Evolutionary conservation across 1,284 basidiomycete species (phyloP).

Genomic region (Sphagnurus paluster): DNA sequence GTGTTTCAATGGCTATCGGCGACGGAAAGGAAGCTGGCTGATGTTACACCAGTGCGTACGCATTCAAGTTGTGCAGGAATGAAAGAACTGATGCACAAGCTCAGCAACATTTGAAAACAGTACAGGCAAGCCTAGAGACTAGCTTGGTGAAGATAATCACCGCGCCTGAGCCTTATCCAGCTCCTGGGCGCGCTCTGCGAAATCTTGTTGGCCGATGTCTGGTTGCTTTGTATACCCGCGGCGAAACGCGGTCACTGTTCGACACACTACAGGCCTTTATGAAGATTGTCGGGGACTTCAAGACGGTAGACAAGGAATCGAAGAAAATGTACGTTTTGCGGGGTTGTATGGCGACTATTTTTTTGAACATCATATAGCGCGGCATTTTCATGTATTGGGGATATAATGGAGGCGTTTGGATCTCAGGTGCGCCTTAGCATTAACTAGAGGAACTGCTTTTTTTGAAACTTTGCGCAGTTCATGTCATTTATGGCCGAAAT

Average conservation of each 20-base stretch:
- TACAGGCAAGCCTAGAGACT: conserved; percentile 61
- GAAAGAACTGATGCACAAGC: conserved; percentile 6
- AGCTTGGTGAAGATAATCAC: conserved; percentile 65
- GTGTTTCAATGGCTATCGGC: conserved; percentile 80
- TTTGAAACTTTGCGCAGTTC: conserved; percentile 59
- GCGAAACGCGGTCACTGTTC: conserved; percentile 84
- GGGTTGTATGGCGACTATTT: conserved; percentile 3
- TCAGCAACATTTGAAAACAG: conserved; percentile 66
- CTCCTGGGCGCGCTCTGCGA: conserved; percentile 84
- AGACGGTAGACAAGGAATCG: conserved; percentile 60
- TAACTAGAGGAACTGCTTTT: background rate
- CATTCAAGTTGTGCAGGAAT: background rate
- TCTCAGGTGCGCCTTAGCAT: conserved; percentile 59
- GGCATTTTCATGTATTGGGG: conserved; percentile 81
- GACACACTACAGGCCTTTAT: conserved; percentile 84
- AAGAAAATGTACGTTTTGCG: conserved; percentile 61
- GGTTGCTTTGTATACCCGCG: conserved; percentile 74
- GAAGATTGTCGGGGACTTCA: conserved; percentile 73
- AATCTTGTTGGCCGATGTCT: conserved; percentile 81
- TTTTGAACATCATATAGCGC: conserved; percentile 45
- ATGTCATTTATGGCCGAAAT: conserved; percentile 96
- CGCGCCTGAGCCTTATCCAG: conserved; percentile 62
- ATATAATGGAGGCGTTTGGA: conserved; percentile 84
- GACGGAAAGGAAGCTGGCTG: conserved; percentile 59
- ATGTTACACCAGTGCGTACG: conserved; percentile 33